A percentile compares a stretch with the other conserved stretches of the same genome.
Conservation (phyloP, 2,329 filamentous ascomycete species). For the Beauveria asiatica region DNA sequence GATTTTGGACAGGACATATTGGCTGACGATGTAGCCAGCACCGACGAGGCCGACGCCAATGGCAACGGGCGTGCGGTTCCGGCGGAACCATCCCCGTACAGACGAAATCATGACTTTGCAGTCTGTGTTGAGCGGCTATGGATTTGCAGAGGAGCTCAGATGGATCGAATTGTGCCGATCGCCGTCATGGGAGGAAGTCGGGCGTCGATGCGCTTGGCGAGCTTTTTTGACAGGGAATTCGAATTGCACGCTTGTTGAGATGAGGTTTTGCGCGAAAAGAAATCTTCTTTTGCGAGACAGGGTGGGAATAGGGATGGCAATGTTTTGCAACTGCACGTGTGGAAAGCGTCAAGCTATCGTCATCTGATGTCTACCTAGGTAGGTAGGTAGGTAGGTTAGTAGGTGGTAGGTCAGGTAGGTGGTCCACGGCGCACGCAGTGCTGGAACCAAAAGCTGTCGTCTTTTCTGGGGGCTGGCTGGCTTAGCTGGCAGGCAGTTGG, state of each 20-base stretch:
- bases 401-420: neutral
- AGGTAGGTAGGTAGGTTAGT: neutral
- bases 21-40: slow-evolving; percentile 82
- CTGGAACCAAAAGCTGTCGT: too few relatives aligned
- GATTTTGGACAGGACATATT: slow-evolving; percentile 88
- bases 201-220: neutral
- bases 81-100: slow-evolving; percentile 82
- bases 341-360: neutral
- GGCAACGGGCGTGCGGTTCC: slow-evolving; percentile 83
- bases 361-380: neutral
- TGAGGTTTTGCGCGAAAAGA: neutral
- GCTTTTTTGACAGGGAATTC: neutral
- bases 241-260: neutral
- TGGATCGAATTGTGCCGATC: neutral
- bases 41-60: slow-evolving; percentile 82
- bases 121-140: neutral
- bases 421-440: neutral
- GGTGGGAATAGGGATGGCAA: neutral
- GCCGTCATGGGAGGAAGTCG: neutral
- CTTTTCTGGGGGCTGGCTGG: neutral
- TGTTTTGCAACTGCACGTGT: neutral
- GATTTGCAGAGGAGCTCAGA: slow-evolving; percentile 1
- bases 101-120: slow-evolving; percentile 49
- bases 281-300: neutral
- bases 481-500: neutral